Base-by-base conservation (phyloP, 2,329 filamentous ascomycete genomes). In the Penicillium rolfsii region DNA sequence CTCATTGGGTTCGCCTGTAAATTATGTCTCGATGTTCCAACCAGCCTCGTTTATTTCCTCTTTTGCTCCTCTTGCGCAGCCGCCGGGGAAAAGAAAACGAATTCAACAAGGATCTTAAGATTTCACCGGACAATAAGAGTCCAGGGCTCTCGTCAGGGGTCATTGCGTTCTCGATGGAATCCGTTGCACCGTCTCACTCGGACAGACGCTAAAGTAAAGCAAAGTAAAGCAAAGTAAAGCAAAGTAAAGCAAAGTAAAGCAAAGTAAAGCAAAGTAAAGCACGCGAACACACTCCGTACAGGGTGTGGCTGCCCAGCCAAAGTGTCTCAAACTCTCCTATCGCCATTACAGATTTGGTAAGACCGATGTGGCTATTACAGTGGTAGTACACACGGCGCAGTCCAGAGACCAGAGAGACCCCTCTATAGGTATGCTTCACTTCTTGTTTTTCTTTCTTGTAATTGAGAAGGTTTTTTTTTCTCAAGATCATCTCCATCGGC, bases 261-360 rank as follows among this genome's bases (percentile, higher is more conserved):
- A 41, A 22, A 41, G 16, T 7, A 22, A 11, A 41, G 22, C 9
- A 45, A 14, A 5, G 9, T 4, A 26, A 14, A 43, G 19, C 9
- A 11, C 40, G 19, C 22, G 24, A 19, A 5, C 12, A 36, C 33
- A 12, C 33, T 35, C 11, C 9, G 33, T 12, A 12, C 35, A 36
- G 35, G 35, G 14, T 14, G 5, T 50, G 8, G 22, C n/a, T 22
- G 46, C 28, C 33, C 22, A 33, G 36, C 38, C 9, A n/a, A 45
- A 11, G 28, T 63, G 61, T 57, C 63, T 58, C 52, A 36, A 56
- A 61, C 54, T 55, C 30, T 64, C 24, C 40, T 12, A 33, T 26
- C 24, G 45, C 45, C 46, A 58, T 22, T 14, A 41, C 26, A n/a
- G 24, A 41, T 38, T 19, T 53, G 14, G 38, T 19, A 45, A 45